These are phyloP conservation scores for Sporothrix brunneoviolacea DNA, from an alignment of 2,329 filamentous ascomycete species.

Conservation along the genomic window DNA sequence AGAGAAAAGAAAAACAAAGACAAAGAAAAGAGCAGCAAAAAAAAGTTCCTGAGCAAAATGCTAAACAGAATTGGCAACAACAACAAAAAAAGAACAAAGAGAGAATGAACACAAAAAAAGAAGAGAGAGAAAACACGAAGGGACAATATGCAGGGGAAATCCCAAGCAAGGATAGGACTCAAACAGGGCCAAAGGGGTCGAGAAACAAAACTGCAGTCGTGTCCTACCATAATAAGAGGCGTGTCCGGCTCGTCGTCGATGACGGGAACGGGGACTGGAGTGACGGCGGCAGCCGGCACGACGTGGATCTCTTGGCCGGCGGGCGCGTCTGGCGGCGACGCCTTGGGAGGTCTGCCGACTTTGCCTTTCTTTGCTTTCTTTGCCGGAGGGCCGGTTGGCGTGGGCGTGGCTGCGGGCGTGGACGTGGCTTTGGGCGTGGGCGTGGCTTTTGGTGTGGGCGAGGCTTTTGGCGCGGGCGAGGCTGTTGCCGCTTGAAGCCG, in stretches of 20 bases:
- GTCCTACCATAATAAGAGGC: background rate
- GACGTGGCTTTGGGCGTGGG: background rate
- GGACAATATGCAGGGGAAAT: no score
- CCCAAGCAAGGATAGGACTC: background rate
- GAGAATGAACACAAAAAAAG: background rate
- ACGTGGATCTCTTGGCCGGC: background rate
- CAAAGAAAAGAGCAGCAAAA: background rate
- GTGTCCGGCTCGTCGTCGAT: background rate
- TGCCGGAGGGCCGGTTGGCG: no score
- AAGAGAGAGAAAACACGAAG: background rate
- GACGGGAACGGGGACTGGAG: background rate
- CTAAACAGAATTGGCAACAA: background rate
- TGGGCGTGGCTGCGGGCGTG: no score
- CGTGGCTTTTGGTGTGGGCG: background rate
- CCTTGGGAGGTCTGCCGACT: constrained; percentile 1
- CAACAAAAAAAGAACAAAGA: background rate
- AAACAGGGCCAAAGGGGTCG: no score
- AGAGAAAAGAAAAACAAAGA: background rate
- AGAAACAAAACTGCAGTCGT: background rate
- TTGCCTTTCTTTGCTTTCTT: no score
- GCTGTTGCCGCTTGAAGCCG: no score
- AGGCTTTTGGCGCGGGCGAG: background rate
- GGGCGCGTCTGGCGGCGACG: background rate
- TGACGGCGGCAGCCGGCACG: background rate
- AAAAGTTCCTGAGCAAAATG: no score